phyloP scores from a whole-genome alignment of 2,329 filamentous ascomycete species.

The Cercospora sesami region DNA sequence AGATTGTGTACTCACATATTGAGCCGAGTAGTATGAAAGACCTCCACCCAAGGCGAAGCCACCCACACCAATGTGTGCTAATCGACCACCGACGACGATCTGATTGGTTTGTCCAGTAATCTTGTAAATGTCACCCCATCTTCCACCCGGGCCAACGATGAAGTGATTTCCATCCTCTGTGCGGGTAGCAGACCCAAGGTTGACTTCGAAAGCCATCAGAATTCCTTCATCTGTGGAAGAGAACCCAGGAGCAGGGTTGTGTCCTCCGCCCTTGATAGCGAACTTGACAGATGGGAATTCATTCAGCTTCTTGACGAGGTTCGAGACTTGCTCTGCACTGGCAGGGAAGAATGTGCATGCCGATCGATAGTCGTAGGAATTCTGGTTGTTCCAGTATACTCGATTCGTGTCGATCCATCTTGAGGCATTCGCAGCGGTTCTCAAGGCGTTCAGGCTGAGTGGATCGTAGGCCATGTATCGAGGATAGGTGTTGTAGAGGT shows the following conservation, averaged over 20 bases:
- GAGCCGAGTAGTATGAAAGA: conserved; percentile 24
- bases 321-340: conserved; percentile 54
- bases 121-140: conserved; percentile 30
- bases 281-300: conserved; percentile 53
- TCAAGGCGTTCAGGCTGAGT: conserved; percentile 15
- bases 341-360: conserved; percentile 45
- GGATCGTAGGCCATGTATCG: conserved; percentile 27
- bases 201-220: conserved; percentile 48
- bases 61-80: conserved; percentile 24
- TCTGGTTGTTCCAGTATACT: conserved; percentile 30
- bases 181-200: conserved; percentile 41
- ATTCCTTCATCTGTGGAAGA: conserved; percentile 49
- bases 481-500: conserved; percentile 27
- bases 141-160: conserved; percentile 24
- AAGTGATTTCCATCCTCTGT: conserved; percentile 25
- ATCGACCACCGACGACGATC: conserved; percentile 22
- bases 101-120: conserved; percentile 22
- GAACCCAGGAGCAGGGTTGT: conserved; percentile 51
- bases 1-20: conserved; percentile 17
- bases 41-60: conserved; percentile 26
- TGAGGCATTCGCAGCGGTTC: conserved; percentile 20
- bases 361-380: conserved; percentile 26
- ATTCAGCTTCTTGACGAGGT: conserved; percentile 53
- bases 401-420: conserved; percentile 26
- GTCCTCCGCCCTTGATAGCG: conserved; percentile 56